These are phyloP conservation scores for Pichia californica DNA, from an alignment of 805 yeast genomes.

Conservation along the genomic window DNA sequence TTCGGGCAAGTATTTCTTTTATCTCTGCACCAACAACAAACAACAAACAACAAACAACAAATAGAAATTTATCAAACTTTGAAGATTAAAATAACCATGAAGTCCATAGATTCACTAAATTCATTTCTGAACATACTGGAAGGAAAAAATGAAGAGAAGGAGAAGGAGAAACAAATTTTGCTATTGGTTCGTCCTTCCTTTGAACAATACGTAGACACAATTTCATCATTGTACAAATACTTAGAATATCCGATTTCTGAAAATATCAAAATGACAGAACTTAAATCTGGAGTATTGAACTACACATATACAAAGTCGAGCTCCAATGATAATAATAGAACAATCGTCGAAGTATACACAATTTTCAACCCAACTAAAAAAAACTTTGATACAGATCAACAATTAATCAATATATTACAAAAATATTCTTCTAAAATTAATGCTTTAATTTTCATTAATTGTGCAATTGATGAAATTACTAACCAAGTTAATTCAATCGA, in stretches of 20 bases:
- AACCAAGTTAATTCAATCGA: not conserved
- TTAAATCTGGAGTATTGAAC: slow-evolving; percentile 2
- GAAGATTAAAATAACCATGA: not conserved
- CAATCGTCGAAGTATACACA: slow-evolving; percentile 7
- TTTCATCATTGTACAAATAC: not conserved
- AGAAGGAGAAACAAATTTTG: not conserved
- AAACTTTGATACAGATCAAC: not conserved
- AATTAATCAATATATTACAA: not conserved
- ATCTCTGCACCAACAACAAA: no score
- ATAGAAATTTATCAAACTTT: no score
- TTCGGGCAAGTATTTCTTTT: no score
- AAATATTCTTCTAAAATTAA: not conserved
- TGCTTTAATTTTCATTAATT: not conserved
- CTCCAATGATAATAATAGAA: not conserved
- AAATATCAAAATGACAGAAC: not conserved
- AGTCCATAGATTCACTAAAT: not conserved
- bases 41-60: no score
- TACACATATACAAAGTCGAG: slow-evolving; percentile 3
- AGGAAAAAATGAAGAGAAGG: no score
- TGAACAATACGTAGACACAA: not conserved
- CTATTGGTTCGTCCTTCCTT: not conserved
- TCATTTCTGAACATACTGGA: not conserved
- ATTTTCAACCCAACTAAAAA: not conserved
- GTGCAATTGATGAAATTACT: not conserved
- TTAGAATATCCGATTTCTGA: not conserved